phyloP scores from a whole-genome alignment of 805 yeast genomes.

The Pichia gijzeniarum region DNA sequence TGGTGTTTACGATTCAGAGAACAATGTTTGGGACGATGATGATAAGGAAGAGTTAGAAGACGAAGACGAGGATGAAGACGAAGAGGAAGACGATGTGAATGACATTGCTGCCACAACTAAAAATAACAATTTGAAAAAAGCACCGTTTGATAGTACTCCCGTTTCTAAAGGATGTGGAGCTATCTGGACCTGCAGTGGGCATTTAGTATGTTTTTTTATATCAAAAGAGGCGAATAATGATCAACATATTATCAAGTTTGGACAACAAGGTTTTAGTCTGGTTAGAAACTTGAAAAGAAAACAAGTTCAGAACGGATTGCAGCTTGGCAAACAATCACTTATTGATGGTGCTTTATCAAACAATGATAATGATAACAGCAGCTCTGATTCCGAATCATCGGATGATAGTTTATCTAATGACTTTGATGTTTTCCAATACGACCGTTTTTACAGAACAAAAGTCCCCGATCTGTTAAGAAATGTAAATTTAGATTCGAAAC shows the following conservation, averaged over 20 bases:
- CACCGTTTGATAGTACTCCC: slow-evolving; percentile 71
- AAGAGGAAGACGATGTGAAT: slow-evolving; percentile 25
- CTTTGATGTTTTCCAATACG: slow-evolving; percentile 58
- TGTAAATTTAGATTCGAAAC: slow-evolving; percentile 25
- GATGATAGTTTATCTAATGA: slow-evolving; percentile 62
- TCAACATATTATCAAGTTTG: slow-evolving; percentile 40
- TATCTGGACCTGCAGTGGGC: slow-evolving; percentile 73
- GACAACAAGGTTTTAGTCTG: slow-evolving; percentile 47
- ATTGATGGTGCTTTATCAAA: slow-evolving; percentile 10
- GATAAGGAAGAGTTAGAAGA: slow-evolving; percentile 33
- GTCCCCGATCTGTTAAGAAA: slow-evolving; percentile 46
- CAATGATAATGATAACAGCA: slow-evolving; percentile 21
- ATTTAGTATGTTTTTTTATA: slow-evolving; percentile 74
- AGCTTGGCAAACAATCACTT: neutral
- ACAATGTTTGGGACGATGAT: slow-evolving; percentile 33
- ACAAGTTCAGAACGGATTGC: slow-evolving; percentile 21
- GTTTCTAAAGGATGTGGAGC: slow-evolving; percentile 94
- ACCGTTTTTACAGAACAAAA: slow-evolving; percentile 43
- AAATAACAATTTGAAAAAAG: slow-evolving; percentile 15
- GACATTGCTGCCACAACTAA: no score
- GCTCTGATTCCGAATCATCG: slow-evolving; percentile 30
- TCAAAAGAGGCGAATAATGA: slow-evolving; percentile 43
- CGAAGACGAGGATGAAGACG: slow-evolving; percentile 17
- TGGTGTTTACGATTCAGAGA: slow-evolving; percentile 6
- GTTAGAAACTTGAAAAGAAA: slow-evolving; percentile 27